Evolutionary conservation across 75 land plant genomes (phyloP), one percentile per base, ranked within the genome.

Genomic region (Ceratopteris richardii): DNA sequence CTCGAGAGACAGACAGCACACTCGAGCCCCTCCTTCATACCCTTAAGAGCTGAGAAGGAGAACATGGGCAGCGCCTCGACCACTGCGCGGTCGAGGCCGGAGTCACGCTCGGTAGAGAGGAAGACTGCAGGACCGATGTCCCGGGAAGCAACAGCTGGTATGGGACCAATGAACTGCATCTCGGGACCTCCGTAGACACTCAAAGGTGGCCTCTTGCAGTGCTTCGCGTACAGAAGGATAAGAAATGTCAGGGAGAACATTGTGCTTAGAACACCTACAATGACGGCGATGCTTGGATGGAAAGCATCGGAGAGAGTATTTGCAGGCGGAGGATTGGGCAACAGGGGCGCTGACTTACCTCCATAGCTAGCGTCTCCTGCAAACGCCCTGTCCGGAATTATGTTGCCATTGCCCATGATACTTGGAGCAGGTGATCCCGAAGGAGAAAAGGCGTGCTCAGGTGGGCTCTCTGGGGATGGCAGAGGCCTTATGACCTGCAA

Each of bases 51-150:
- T 12, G 84, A 78, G 62, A 90, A 90, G 23, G 73, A 72, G 69
- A 90, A 90, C 72, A 82, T 79, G 54, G 96, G 96, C 41, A 90
- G 84, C 0, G 87, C 80, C 52, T 90, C 84, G 26, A 90, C 77
- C 13, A 83, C 71, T 1, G 72, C 50, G 60, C 79, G 71, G 53
- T 89, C 95, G 36, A 89, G 64, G 13, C 95, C 95, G 4, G 88
- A 75, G 44, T 68, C 67, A 9, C 64, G 63, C 51, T 26, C 20
- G 60, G 43, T 12, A 44, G 1, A 17, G 68, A 31, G 36, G 51
- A 21, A 46, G 4, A 17, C 14, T 21, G 22, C 50, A 46, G 50
- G 22, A 2, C 22, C 50, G 56, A 22, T 2, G 18, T 54, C 25
- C 17, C 18, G 53, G 22, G 11, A 22, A 18, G 11, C 9, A 25